Evolutionary conservation across 345 rosid genomes (phyloP).

Genomic region (Clarkia xantiana): DNA sequence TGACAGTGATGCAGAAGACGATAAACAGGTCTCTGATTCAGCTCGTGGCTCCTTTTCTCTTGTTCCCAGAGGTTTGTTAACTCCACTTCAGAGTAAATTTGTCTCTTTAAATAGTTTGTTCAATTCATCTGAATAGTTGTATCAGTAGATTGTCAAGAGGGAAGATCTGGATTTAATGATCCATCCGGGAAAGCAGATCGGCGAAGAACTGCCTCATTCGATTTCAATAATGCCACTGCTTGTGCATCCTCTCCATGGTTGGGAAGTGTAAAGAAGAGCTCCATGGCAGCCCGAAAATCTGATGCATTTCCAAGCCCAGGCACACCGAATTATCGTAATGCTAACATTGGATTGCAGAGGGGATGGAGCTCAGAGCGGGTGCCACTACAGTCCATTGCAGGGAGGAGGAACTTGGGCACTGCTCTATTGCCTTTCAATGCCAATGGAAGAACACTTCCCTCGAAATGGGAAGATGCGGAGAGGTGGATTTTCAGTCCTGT

Average conservation of each 20-base stretch:
- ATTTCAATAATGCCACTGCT: slow-evolving; percentile 47
- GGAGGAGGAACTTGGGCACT: slow-evolving; percentile 41
- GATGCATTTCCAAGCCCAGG: slow-evolving; percentile 82
- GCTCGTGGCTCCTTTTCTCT: slow-evolving; percentile 81
- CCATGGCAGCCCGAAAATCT: slow-evolving; percentile 33
- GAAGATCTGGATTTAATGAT: slow-evolving; percentile 69
- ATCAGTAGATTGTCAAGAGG: slow-evolving; percentile 58
- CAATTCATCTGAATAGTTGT: not conserved
- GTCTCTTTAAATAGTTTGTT: not conserved
- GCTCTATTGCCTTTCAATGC: slow-evolving; percentile 38
- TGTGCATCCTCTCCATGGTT: slow-evolving; percentile 44
- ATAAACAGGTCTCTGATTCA: slow-evolving; percentile 37
- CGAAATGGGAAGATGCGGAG: slow-evolving; percentile 99
- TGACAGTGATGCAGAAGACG: slow-evolving; percentile 28
- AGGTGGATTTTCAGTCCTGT: slow-evolving; percentile 97
- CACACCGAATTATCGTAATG: slow-evolving; percentile 51
- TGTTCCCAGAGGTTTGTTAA: slow-evolving; percentile 56
- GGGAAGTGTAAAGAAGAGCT: slow-evolving; percentile 35
- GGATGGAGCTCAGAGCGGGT: slow-evolving; percentile 97
- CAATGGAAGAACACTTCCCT: slow-evolving; percentile 77
- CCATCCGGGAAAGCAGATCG: slow-evolving; percentile 40
- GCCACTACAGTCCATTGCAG: slow-evolving; percentile 38
- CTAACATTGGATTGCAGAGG: slow-evolving; percentile 54
- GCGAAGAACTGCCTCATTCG: slow-evolving; percentile 62
- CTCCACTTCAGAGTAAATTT: not conserved